These are phyloP conservation scores for Lophiostoma macrostomum DNA, from an alignment of 495 filamentous ascomycete genomes.

Conservation along the genomic window DNA sequence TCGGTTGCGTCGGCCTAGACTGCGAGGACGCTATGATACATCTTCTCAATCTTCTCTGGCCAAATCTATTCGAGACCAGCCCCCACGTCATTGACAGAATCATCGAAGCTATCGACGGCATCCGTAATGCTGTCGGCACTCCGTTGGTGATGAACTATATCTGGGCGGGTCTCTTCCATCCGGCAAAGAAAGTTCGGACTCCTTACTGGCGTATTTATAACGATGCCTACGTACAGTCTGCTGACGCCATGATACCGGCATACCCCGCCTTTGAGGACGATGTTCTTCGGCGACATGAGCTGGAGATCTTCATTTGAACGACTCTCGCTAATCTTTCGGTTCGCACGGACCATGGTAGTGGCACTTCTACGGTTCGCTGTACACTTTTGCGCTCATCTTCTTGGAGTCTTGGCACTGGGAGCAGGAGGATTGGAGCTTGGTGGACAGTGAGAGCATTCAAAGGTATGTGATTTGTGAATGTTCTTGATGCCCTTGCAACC, in stretches of 20 bases:
- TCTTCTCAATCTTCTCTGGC: constrained; percentile 90
- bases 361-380: background rate
- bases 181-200: constrained; percentile 84
- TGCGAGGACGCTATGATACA: constrained; percentile 99
- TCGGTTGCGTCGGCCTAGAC: constrained; percentile 94
- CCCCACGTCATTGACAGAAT: constrained; percentile 98
- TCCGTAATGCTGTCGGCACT: constrained; percentile 88
- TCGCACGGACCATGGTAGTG: background rate
- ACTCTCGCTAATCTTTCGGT: background rate
- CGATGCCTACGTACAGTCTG: constrained; percentile 89
- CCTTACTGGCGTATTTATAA: constrained; percentile 98
- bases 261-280: constrained; percentile 83
- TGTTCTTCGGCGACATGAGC: constrained; percentile 67
- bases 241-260: constrained; percentile 93
- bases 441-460: too few species aligned
- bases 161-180: constrained; percentile 96
- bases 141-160: constrained; percentile 94
- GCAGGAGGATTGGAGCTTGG: too few species aligned
- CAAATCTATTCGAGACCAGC: constrained; percentile 96
- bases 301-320: constrained; percentile 75
- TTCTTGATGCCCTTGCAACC: too few species aligned
- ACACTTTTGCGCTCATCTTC: background rate
- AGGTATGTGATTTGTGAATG: too few species aligned
- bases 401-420: too few species aligned
- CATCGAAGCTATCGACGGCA: constrained; percentile 94